Percentiles rank a stretch among this genome's conserved stretches.
Conservation (phyloP, 106 monocot species). For the Posidonia australis region DNA sequence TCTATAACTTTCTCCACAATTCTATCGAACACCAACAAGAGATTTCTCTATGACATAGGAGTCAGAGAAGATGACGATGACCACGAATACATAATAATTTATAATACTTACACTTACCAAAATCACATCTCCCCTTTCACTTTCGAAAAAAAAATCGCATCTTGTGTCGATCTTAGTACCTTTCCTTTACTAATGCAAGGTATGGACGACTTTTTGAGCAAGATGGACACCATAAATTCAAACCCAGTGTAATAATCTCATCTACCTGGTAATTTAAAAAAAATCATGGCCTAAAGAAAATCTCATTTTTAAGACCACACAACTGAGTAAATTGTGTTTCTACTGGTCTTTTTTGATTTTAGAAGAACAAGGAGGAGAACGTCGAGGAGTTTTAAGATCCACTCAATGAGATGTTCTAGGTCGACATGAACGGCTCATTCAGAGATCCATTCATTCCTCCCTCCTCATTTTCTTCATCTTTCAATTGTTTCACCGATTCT, state of each 20-base stretch:
- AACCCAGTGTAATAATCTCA: slow-evolving; percentile 43
- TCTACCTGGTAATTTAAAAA: neutral
- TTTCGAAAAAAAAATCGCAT: neutral
- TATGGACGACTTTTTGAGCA: slow-evolving; percentile 72
- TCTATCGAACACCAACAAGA: slow-evolving; percentile 82
- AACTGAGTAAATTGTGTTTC: neutral
- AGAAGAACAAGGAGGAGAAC: slow-evolving; percentile 37
- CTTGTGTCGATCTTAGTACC: neutral
- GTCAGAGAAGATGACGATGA: slow-evolving; percentile 39
- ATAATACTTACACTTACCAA: too few species aligned
- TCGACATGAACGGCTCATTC: too few species aligned
- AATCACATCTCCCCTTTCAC: too few species aligned
- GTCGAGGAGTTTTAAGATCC: slow-evolving; percentile 73
- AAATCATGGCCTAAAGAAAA: neutral
- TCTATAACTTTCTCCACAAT: too few species aligned
- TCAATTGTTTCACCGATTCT: neutral
- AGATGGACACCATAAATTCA: slow-evolving; percentile 70
- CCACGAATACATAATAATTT: slow-evolving; percentile 36
- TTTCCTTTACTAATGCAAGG: too few species aligned
- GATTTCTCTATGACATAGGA: slow-evolving; percentile 82
- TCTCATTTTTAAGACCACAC: too few species aligned
- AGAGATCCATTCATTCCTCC: neutral
- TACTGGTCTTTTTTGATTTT: neutral
- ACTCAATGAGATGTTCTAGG: too few species aligned
- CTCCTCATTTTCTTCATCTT: slow-evolving; percentile 11